Percentiles rank a stretch among this genome's conserved stretches.
Evolutionary conservation across 352 stramenopile genomes (phyloP).

Genomic region (Globisporangium heterothallicum): DNA sequence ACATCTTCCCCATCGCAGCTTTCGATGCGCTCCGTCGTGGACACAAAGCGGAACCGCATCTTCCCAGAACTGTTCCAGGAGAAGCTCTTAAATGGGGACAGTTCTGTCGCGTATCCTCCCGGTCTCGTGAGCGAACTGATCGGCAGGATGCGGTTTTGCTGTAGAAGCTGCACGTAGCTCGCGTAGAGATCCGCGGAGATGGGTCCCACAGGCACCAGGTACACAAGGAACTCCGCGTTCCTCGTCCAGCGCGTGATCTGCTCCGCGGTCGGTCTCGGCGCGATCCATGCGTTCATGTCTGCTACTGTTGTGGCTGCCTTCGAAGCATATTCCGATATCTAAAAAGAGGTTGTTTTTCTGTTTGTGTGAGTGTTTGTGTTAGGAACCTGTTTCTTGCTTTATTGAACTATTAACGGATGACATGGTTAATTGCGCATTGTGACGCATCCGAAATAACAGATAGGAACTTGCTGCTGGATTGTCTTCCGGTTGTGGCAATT

Average conservation of each 20-base stretch:
- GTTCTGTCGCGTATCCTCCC: constrained; percentile 68
- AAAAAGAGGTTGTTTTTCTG: no score
- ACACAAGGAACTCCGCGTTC: constrained; percentile 73
- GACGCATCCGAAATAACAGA: no score
- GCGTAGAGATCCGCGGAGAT: constrained; percentile 58
- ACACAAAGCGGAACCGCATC: constrained; percentile 72
- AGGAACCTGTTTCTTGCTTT: neutral
- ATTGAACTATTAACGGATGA: neutral
- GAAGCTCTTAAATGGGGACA: constrained; percentile 75
- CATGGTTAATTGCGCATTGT: no score
- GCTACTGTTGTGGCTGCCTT: neutral
- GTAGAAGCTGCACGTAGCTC: constrained; percentile 55
- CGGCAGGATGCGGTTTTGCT: constrained; percentile 43
- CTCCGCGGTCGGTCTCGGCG: constrained; percentile 20
- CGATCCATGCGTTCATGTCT: constrained; percentile 26
- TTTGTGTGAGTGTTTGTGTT: neutral
- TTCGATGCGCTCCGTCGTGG: constrained; percentile 49
- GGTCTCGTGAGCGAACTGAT: constrained; percentile 66
- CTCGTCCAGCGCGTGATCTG: constrained; percentile 49
- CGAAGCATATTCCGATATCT: neutral
- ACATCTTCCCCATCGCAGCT: constrained; percentile 66
- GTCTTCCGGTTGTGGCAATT: neutral
- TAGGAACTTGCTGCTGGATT: no score
- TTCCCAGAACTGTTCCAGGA: constrained; percentile 53
- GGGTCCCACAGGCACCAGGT: constrained; percentile 68